Conservation (phyloP, 768 basidiomycete genomes). For the Cystofilobasidium macerans region DNA sequence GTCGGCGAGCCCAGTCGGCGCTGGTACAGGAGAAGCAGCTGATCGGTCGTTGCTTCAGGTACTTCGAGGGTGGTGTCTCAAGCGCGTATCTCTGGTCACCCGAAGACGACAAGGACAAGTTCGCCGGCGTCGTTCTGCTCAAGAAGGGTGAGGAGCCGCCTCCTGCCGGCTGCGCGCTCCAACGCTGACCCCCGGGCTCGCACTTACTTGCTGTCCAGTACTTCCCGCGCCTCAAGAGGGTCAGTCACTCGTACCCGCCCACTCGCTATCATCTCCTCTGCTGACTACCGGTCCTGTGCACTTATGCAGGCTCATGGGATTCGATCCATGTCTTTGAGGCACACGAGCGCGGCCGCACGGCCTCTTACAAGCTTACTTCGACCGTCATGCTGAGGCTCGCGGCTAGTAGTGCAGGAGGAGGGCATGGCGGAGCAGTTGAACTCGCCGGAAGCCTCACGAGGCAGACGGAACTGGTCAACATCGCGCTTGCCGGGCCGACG, state of each 20-base stretch:
- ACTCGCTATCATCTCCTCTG: no score
- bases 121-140: constrained; percentile 89
- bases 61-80: constrained; percentile 96
- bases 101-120: constrained; percentile 69
- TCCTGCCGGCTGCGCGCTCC: not conserved
- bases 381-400: constrained; percentile 91
- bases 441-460: constrained; percentile 95
- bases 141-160: constrained; percentile 60
- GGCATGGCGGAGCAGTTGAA: constrained; percentile 55
- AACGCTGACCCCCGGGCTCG: no score
- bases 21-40: no score
- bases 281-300: no score
- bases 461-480: constrained; percentile 70
- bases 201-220: not conserved
- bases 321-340: constrained; percentile 97
- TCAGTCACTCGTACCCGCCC: no score
- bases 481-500: constrained; percentile 61
- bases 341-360: constrained; percentile 77
- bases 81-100: constrained; percentile 97
- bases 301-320: constrained; percentile 97
- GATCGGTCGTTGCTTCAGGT: constrained; percentile 46
- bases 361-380: constrained; percentile 93
- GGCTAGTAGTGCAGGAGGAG: constrained; percentile 38
- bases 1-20: no score
- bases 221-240: constrained; percentile 41